Evolutionary conservation across 2,329 filamentous ascomycete species (phyloP), one percentile per base, ranked within the genome.

Genomic region (Shiraia bambusicola): DNA sequence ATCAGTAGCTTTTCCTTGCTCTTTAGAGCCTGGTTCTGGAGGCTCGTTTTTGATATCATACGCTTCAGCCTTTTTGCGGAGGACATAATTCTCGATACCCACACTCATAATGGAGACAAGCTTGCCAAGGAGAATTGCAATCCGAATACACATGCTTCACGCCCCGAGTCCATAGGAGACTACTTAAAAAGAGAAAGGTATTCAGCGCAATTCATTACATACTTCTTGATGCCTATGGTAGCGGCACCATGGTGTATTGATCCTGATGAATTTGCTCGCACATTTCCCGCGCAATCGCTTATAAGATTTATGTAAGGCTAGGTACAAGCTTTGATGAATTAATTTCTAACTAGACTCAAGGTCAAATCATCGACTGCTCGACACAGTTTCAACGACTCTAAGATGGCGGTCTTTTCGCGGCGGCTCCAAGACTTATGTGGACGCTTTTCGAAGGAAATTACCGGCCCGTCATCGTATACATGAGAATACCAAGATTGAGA

Each of bases 201-300:
- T 16, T 43, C 44, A 15, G 24, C 15, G 2, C 44, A 47, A 25
- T 47, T 47, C 39, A 31, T 39, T 3, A 28, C 11, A 8, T 25
- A 28, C 24, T 33, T 40, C 15, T 26, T 47, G 11, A 43, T 47
- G 6, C 39, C 40, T 11, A 47, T 47, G 44, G 28, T 42, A 3
- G 44, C 44, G 8, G 44, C 44, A 7, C 39, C 40, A 10, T 47
- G 40, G 44, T 43, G 39, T 25, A 43, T 37, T 15, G 44, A 47
- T 39, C 44, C 29, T 10, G 39, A 42, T 11, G 40, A 38, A 13
- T 47, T 43, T 28, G 17, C 26, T 10, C 14, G 25, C n/a, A 43
- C 14, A 6, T 47, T 47, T 28, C 44, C 44, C 9, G 44, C 39
- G 14, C 37, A 31, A 43, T n/a, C n/a, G n/a, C n/a, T n/a, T n/a